Evolutionary conservation across 805 yeast species (phyloP).

Genomic region (Millerago galiae): DNA sequence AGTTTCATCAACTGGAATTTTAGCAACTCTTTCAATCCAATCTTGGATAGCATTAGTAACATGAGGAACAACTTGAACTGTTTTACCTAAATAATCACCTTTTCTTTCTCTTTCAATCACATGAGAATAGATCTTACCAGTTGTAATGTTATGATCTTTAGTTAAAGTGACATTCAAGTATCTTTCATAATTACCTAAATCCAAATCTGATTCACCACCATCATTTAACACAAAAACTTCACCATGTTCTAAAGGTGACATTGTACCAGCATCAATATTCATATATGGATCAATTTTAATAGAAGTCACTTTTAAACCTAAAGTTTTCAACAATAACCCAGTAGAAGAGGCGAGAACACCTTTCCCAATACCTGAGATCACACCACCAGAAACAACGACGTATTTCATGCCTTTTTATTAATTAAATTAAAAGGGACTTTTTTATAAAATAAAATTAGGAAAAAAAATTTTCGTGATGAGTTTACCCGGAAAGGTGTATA

Average conservation of each 20-base stretch:
- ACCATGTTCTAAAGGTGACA: conserved; percentile 99
- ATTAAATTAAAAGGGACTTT: conserved; percentile 3
- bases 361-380: conserved; percentile 97
- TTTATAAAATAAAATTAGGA: not conserved
- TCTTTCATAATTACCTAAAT: conserved; percentile 96
- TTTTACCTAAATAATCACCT: conserved; percentile 96
- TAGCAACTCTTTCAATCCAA: conserved; percentile 93
- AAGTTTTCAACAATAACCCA: conserved; percentile 87
- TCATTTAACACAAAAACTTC: conserved; percentile 97
- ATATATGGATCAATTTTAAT: conserved; percentile 98
- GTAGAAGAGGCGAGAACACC: conserved; percentile 98
- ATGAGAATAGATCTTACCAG: conserved; percentile 93
- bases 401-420: conserved; percentile 65
- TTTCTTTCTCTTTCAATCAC: conserved; percentile 93
- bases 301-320: conserved; percentile 92
- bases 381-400: conserved; percentile 99
- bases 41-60: conserved; percentile 96
- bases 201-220: conserved; percentile 99
- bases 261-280: conserved; percentile 99
- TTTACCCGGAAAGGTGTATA: conserved; percentile 1
- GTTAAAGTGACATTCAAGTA: conserved; percentile 91
- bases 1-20: conserved; percentile 83
- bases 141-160: conserved; percentile 92
- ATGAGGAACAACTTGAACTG: conserved; percentile 99
- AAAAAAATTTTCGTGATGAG: not conserved